These are phyloP conservation scores for Neohortaea acidophila DNA, from an alignment of 495 filamentous ascomycete genomes.

Conservation along the genomic window DNA sequence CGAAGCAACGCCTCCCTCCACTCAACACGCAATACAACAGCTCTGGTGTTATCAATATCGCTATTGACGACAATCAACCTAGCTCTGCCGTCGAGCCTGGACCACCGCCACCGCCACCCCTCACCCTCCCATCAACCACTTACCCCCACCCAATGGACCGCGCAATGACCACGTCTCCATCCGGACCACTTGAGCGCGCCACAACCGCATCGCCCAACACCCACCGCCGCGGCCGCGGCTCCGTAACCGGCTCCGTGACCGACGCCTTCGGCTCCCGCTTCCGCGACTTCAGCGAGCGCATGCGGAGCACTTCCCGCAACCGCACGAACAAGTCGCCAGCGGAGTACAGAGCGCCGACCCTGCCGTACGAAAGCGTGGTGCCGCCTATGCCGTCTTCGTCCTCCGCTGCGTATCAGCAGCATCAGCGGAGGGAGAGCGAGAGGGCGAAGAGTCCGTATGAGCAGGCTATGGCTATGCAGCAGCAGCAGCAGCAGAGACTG, in stretches of 20 bases:
- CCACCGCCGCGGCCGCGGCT: slow-evolving; percentile 26
- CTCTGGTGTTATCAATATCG: slow-evolving; percentile 27
- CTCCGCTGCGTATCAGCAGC: no score
- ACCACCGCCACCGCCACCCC: no score
- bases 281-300: slow-evolving; percentile 24
- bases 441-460: slow-evolving; percentile 20
- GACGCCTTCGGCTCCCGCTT: slow-evolving; percentile 27
- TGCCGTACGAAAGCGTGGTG: slow-evolving; percentile 26
- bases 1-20: no score
- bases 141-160: slow-evolving; percentile 16
- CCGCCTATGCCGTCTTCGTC: slow-evolving; percentile 20
- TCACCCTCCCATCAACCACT: slow-evolving; percentile 4
- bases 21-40: slow-evolving; percentile 35
- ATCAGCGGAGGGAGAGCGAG: slow-evolving; percentile 13
- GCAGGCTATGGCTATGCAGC: slow-evolving; percentile 13
- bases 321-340: slow-evolving; percentile 25
- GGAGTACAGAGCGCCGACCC: slow-evolving; percentile 5
- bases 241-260: slow-evolving; percentile 26
- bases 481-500: slow-evolving; percentile 6
- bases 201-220: slow-evolving; percentile 15
- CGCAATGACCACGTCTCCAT: slow-evolving; percentile 17
- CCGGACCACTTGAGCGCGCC: slow-evolving; percentile 10
- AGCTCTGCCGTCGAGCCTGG: slow-evolving; percentile 1
- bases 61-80: slow-evolving; percentile 24
- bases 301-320: slow-evolving; percentile 26